Base-by-base conservation (phyloP, 2,329 filamentous ascomycete species). In the Colletotrichum salicis region DNA sequence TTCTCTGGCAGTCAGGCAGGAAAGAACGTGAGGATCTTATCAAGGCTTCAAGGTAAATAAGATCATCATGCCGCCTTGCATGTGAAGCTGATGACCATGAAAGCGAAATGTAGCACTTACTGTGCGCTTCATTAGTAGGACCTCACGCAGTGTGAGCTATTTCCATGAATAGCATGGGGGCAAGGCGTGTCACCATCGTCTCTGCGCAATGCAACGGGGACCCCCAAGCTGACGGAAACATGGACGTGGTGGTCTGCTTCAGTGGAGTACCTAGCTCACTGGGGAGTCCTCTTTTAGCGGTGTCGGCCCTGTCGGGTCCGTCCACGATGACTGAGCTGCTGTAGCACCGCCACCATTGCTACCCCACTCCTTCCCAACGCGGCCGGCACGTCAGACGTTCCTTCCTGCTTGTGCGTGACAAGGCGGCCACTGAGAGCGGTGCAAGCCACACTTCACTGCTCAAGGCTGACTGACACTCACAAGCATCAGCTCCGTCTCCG, bases 401-500 rank as follows among this genome's bases (percentile, higher is more conserved):
- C 33, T 63, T 35, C 58, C 33, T 55, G 33, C 35, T 37, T 52
- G 24, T 31, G 31, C 22, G 41, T 35, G 60, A 64, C 60, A 41
- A 69, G 60, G 66, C 66, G 35, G 48, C 59, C 65, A 64, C 48
- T 64, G 54, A 64, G 54, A 59, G 62, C 45, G 29, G 33, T 35
- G 41, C 67, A 72, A 71, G 70, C 70, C 70, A 72, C 71, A 71
- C 62, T 41, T 58, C 35, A 52, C 62, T 48, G 61, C 67, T 66
- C 63, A 45, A 73, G 68, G 68, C 71, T 68, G 71, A 72, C 71
- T 68, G 71, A 72, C 63, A 67, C 67, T 67, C n/a, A 22, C 41
- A 51, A 72, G 60, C 45, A 64, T 35, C 64, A 52, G 64, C 57
- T 52, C 63, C 55, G 29, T 48, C 52, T 56, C 52, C 51, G 61